phyloP scores from a whole-genome alignment of 2,329 filamentous ascomycete species.

The Helotiales sp. region DNA sequence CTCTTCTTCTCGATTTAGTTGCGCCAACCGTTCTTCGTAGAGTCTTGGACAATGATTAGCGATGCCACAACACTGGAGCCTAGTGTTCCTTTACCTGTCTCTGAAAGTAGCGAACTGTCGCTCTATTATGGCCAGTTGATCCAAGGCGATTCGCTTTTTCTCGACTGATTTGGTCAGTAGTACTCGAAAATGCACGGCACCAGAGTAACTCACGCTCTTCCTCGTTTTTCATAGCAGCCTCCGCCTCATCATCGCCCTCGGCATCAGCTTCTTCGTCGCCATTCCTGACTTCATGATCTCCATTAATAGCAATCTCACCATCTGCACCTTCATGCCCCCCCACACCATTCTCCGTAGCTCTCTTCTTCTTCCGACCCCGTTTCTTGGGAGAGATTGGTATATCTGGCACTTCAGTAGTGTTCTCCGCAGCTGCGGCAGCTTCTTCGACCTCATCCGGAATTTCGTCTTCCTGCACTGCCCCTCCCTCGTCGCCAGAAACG shows the following conservation, averaged over 20 bases:
- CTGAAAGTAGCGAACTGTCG: slow-evolving; percentile 87
- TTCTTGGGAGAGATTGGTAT: slow-evolving; percentile 42
- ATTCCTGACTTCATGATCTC: slow-evolving; percentile 46
- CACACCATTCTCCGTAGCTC: slow-evolving; percentile 35
- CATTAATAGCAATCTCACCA: slow-evolving; percentile 35
- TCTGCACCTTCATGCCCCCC: slow-evolving; percentile 35
- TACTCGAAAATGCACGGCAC: background rate
- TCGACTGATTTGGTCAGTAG: slow-evolving; percentile 61
- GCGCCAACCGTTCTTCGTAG: slow-evolving; percentile 85
- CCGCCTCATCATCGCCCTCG: slow-evolving; percentile 64
- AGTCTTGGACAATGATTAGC: slow-evolving; percentile 59
- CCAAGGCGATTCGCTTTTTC: slow-evolving; percentile 79
- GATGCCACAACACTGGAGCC: background rate
- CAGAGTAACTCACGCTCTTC: slow-evolving; percentile 62
- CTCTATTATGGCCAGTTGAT: slow-evolving; percentile 80
- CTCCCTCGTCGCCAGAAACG: slow-evolving; percentile 45
- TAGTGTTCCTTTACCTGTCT: slow-evolving; percentile 64
- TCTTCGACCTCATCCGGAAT: slow-evolving; percentile 47
- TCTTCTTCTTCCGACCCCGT: slow-evolving; percentile 45
- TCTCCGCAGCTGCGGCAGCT: slow-evolving; percentile 49
- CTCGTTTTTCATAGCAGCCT: slow-evolving; percentile 62
- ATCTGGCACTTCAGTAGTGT: slow-evolving; percentile 38
- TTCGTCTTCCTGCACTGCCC: slow-evolving; percentile 53
- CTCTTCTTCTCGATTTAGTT: slow-evolving; percentile 73
- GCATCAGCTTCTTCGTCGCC: slow-evolving; percentile 58